Percentiles rank a stretch among this genome's conserved stretches.
Conservation (phyloP, 106 monocot genomes). For the Allium fistulosum region DNA sequence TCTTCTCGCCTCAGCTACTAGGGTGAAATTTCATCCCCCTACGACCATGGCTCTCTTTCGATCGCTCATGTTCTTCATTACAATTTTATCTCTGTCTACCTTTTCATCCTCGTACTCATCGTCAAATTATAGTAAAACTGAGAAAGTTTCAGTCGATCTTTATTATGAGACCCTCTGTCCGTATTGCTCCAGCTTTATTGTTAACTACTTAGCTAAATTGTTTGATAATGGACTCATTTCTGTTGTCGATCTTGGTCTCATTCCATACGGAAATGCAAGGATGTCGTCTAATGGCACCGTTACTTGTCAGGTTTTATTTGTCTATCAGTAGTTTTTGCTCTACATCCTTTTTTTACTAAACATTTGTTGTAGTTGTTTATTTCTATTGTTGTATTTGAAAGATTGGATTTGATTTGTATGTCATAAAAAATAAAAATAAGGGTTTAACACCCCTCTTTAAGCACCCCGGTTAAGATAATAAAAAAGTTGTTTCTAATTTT, state of each 20-base stretch:
- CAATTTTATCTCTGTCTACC: neutral
- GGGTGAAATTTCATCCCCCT: too few species aligned
- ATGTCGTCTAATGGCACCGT: slow-evolving; percentile 52
- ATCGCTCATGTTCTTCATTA: neutral
- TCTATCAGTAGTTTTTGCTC: neutral
- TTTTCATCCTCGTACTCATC: slow-evolving; percentile 13
- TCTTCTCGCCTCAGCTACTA: too few species aligned
- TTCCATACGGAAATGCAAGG: slow-evolving; percentile 89
- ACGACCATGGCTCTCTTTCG: slow-evolving; percentile 18
- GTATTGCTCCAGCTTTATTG: slow-evolving; percentile 73
- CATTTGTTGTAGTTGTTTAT: too few species aligned
- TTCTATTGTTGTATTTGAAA: neutral
- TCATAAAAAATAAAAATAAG: neutral
- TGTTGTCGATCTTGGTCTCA: slow-evolving; percentile 69
- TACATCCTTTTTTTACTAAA: too few species aligned
- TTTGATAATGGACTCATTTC: slow-evolving; percentile 60
- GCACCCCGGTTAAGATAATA: too few species aligned
- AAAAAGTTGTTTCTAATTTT: neutral
- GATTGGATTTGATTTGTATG: neutral
- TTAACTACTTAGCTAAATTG: slow-evolving; percentile 62
- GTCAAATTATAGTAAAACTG: neutral
- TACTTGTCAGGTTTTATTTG: slow-evolving; percentile 71
- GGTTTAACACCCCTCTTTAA: too few species aligned
- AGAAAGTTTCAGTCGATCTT: slow-evolving; percentile 59
- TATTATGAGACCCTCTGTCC: slow-evolving; percentile 95